Evolutionary conservation across 2,329 filamentous ascomycete genomes (phyloP).

Genomic region (Penicillium brevicompactum): DNA sequence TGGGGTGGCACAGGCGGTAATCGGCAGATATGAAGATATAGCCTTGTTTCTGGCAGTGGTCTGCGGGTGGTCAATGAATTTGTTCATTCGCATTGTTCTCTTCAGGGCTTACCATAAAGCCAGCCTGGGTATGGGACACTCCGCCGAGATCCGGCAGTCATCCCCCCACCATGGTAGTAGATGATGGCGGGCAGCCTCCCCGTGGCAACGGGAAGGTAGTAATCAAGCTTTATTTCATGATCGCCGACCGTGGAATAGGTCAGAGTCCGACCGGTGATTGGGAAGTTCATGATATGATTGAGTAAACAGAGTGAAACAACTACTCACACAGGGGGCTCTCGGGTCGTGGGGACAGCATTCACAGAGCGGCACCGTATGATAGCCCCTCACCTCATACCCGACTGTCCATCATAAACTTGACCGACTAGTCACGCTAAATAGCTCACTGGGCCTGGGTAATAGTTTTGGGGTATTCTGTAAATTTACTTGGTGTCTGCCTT

Average conservation of each 20-base stretch:
- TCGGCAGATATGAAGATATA: slow-evolving; percentile 27
- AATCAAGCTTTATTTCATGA: slow-evolving; percentile 25
- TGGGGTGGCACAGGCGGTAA: slow-evolving; percentile 25
- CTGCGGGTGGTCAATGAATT: not conserved
- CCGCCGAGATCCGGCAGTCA: slow-evolving; percentile 24
- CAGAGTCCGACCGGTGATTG: slow-evolving; percentile 9
- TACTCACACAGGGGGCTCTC: no score
- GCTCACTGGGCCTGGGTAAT: no score
- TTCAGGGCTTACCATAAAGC: slow-evolving; percentile 18
- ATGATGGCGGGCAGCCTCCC: slow-evolving; percentile 20
- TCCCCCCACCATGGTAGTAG: slow-evolving; percentile 27
- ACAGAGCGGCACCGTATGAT: no score
- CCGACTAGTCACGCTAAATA: no score
- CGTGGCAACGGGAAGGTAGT: slow-evolving; percentile 14
- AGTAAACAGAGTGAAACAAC: not conserved
- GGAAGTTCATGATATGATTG: not conserved
- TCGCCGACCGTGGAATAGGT: slow-evolving; percentile 19
- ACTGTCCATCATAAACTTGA: no score
- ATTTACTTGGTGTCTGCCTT: no score
- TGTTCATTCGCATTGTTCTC: not conserved
- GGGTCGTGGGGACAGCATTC: no score
- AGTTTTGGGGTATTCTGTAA: no score
- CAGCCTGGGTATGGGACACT: slow-evolving; percentile 10
- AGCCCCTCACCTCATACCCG: no score
- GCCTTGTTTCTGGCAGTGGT: slow-evolving; percentile 21